A percentile compares a stretch with the other conserved stretches of the same genome.
Evolutionary conservation across 441 rosid species (phyloP).

Genomic region (Arabidopsis lyrata): DNA sequence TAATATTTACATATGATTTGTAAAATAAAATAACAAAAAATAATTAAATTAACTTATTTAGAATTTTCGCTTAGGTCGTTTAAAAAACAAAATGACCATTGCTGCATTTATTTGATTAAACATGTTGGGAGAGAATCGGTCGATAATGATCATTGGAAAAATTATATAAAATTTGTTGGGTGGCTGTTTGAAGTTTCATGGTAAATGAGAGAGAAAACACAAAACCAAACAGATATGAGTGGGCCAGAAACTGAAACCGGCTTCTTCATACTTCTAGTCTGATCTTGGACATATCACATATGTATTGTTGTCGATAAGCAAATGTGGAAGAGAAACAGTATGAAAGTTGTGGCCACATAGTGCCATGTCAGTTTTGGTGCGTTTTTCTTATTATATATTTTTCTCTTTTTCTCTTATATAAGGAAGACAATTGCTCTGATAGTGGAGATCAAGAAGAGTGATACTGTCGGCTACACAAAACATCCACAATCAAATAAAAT

Average conservation of each 20-base stretch:
- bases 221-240: slow-evolving; percentile 23
- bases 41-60: neutral
- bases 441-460: slow-evolving; percentile 60
- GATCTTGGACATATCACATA: slow-evolving; percentile 25
- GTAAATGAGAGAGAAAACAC: neutral
- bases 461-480: slow-evolving; percentile 44
- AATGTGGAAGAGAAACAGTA: slow-evolving; percentile 4
- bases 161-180: neutral
- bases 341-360: slow-evolving; percentile 30
- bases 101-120: neutral
- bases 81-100: neutral
- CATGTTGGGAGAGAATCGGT: slow-evolving; percentile 13
- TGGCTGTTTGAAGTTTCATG: slow-evolving; percentile 9
- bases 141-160: neutral
- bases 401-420: neutral
- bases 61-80: neutral
- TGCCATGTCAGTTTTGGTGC: slow-evolving; percentile 42
- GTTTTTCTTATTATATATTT: slow-evolving; percentile 7
- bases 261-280: slow-evolving; percentile 8
- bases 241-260: slow-evolving; percentile 23
- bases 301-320: slow-evolving; percentile 26
- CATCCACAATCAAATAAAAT: slow-evolving; percentile 59
- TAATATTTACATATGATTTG: neutral
- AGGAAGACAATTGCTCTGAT: slow-evolving; percentile 44
- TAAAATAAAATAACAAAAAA: neutral